These are phyloP conservation scores for Penicillium canescens DNA, from an alignment of 495 filamentous ascomycete genomes.

Conservation along the genomic window DNA sequence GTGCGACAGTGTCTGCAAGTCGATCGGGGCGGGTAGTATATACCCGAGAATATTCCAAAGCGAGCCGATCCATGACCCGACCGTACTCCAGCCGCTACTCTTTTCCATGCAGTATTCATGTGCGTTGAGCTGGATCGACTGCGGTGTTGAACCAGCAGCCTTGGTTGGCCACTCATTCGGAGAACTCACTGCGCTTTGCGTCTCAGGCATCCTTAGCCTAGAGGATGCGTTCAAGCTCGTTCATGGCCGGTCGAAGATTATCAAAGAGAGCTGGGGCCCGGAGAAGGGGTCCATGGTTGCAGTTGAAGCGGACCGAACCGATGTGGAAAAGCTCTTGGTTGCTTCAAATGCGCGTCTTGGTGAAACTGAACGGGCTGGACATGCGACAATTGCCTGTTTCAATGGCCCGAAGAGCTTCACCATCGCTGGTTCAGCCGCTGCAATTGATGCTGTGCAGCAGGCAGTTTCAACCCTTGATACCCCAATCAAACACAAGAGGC, in stretches of 20 bases:
- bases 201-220: conserved; percentile 37
- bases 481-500: conserved; percentile 37
- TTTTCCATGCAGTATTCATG: conserved; percentile 52
- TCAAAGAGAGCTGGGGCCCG: conserved; percentile 49
- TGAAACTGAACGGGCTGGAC: too few species aligned
- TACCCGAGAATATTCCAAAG: conserved; percentile 50
- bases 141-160: conserved; percentile 30
- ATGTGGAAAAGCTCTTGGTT: too few species aligned
- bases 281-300: conserved; percentile 54
- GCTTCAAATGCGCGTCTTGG: too few species aligned
- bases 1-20: conserved; percentile 6
- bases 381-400: conserved; percentile 56
- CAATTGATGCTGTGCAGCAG: conserved; percentile 35
- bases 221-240: too few species aligned
- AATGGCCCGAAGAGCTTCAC: conserved; percentile 50
- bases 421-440: conserved; percentile 38
- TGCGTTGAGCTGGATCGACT: conserved; percentile 49
- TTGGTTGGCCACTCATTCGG: conserved; percentile 56
- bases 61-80: conserved; percentile 33
- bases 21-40: conserved; percentile 35
- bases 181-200: conserved; percentile 42
- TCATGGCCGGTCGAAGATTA: too few species aligned
- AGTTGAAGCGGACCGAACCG: conserved; percentile 43
- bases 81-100: conserved; percentile 42
- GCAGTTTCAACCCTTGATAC: too few species aligned